These are phyloP conservation scores for Yarrowia porcina DNA, from an alignment of 805 yeast species.

Conservation along the genomic window DNA sequence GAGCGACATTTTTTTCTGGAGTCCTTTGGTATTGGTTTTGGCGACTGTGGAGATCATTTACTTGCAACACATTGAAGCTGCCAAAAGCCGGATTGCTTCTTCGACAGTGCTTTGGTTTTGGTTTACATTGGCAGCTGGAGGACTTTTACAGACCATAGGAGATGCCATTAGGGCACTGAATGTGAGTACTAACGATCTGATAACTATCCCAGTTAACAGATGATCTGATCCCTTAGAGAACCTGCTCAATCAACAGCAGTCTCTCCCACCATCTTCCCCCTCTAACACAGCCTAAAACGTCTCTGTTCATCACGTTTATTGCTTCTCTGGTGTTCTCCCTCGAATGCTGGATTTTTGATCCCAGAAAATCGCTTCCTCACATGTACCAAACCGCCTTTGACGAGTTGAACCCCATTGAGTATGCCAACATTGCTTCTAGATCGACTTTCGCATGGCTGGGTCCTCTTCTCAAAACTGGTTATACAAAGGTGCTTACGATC, in stretches of 20 bases:
- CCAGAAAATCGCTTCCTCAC: slow-evolving; percentile 3
- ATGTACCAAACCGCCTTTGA: background rate
- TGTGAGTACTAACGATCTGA: background rate
- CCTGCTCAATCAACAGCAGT: too few relatives aligned
- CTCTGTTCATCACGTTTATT: background rate
- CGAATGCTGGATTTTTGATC: slow-evolving; percentile 9
- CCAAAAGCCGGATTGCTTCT: slow-evolving; percentile 9
- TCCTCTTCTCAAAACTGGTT: slow-evolving; percentile 54
- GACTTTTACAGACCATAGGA: slow-evolving; percentile 1
- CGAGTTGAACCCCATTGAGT: slow-evolving; percentile 34
- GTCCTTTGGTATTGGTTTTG: slow-evolving; percentile 28
- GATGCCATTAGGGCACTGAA: background rate
- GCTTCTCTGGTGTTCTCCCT: slow-evolving; percentile 25
- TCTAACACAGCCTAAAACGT: background rate
- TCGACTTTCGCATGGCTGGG: slow-evolving; percentile 61
- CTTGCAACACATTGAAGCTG: background rate
- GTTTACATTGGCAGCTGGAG: slow-evolving; percentile 24
- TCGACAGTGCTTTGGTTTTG: slow-evolving; percentile 4
- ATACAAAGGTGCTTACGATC: slow-evolving; percentile 43
- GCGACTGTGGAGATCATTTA: background rate
- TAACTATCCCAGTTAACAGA: too few relatives aligned
- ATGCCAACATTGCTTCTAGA: slow-evolving; percentile 51
- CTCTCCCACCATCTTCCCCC: too few relatives aligned
- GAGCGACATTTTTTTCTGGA: slow-evolving; percentile 18
- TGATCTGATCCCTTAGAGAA: too few relatives aligned